Percentiles rank a stretch among this genome's conserved stretches.
Evolutionary conservation across 1,284 basidiomycete species (phyloP).

Genomic region (Leccinum variabile): DNA sequence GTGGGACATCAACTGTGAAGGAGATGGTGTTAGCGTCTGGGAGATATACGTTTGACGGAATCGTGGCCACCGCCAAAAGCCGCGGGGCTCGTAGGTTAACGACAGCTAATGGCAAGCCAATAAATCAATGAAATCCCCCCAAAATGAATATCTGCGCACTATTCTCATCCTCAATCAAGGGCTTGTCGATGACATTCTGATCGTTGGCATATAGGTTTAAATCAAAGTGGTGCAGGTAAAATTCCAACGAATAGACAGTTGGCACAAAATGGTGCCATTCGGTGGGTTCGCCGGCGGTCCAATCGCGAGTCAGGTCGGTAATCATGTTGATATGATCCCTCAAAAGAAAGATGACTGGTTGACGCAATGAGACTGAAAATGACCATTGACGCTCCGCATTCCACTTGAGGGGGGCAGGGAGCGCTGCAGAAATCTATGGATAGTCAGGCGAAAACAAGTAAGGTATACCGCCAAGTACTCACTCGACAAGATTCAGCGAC

Average conservation of each 20-base stretch:
- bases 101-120: conserved; percentile 52
- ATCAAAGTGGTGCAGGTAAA: conserved; percentile 74
- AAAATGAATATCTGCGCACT: conserved; percentile 39
- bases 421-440: conserved; percentile 57
- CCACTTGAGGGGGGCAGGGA: conserved; percentile 69
- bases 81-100: conserved; percentile 63
- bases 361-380: conserved; percentile 67
- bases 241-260: conserved; percentile 69
- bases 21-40: conserved; percentile 69
- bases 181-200: conserved; percentile 92
- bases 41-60: conserved; percentile 73
- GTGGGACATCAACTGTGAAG: conserved; percentile 64
- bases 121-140: conserved; percentile 9
- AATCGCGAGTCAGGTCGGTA: conserved; percentile 86
- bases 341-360: conserved; percentile 74
- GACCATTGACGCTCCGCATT: conserved; percentile 76
- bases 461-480: conserved; percentile 25
- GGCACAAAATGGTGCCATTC: conserved; percentile 84
- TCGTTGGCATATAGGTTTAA: conserved; percentile 89
- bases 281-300: conserved; percentile 77
- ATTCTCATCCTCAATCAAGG: conserved; percentile 75
- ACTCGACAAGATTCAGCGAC: conserved; percentile 75
- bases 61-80: conserved; percentile 51
- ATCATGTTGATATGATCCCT: conserved; percentile 93
- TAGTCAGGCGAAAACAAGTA: conserved; percentile 7